Conservation (phyloP, 306 rosid species). For the Canavalia ensiformis region DNA sequence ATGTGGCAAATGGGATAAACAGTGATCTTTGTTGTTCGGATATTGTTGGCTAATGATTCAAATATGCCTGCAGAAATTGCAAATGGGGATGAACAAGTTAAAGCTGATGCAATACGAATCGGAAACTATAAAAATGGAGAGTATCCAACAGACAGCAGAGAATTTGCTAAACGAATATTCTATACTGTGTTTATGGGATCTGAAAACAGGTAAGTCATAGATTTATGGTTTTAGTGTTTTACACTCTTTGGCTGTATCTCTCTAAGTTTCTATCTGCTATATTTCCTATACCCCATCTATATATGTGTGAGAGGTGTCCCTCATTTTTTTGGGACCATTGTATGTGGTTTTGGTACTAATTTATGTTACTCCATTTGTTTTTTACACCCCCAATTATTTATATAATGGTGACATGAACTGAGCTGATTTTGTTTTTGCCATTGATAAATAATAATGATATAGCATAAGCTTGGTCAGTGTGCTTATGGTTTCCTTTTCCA, state of each 20-base stretch:
- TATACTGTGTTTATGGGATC: constrained; percentile 96
- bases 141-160: constrained; percentile 89
- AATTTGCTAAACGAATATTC: constrained; percentile 87
- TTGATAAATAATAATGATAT: constrained; percentile 23
- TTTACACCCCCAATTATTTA: background rate
- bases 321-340: background rate
- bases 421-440: constrained; percentile 7
- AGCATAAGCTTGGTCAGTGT: constrained; percentile 9
- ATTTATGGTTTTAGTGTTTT: constrained; percentile 37
- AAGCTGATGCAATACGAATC: constrained; percentile 87
- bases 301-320: constrained; percentile 9
- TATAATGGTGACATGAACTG: background rate
- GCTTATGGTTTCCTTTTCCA: constrained; percentile 15
- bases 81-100: constrained; percentile 89
- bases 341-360: constrained; percentile 16
- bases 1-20: constrained; percentile 33
- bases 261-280: constrained; percentile 22
- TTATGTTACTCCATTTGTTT: constrained; percentile 6
- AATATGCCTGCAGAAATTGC: constrained; percentile 74
- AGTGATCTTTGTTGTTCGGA: background rate
- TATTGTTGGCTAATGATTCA: constrained; percentile 40
- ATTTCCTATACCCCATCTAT: constrained; percentile 27
- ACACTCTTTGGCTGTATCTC: constrained; percentile 14
- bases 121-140: constrained; percentile 90
- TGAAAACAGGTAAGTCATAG: constrained; percentile 77